Evolutionary conservation across 495 filamentous ascomycete genomes (phyloP), one percentile per base, ranked within the genome.

Genomic region (Penicillium simplicissimum): DNA sequence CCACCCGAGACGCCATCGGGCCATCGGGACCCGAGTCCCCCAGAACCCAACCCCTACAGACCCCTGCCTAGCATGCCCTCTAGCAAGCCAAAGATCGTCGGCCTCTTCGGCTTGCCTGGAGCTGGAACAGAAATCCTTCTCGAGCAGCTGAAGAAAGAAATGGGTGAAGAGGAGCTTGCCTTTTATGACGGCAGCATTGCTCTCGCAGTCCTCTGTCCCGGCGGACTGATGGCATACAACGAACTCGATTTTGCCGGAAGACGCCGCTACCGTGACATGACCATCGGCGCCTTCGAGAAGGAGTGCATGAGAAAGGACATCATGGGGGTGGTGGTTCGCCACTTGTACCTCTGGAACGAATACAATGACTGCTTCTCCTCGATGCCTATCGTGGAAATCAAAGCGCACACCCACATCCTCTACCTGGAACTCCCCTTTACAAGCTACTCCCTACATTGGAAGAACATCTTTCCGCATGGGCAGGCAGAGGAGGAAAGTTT

Each of bases 401-500:
- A 80, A 0, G 71, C 65, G 0, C 89, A 78, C 65, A 86, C 85
- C 0, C 86, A 90, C 63, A 84, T 90, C 19, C 45, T 90, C 7
- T 88, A 90, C 66, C 64, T 90, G 56, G 70, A 87, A 49, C 57
- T 76, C n/a, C 60, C 72, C 10, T 59, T 75, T 0, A 69, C 7
- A 1, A 1, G 10, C 17, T 45, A 21, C 21, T 23, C 42, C 9
- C 17, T 11, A 21, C 4, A 45, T 21, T 19, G n/a, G 42, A 11
- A 4, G 4, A 11, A 11, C 1, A 11, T 23, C 21, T 15, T 21
- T 19, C n/a, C 19, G 21, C 1, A 23, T 45, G 42, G 11, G 17
- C 17, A 21, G 9, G 42, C 7, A 19, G 2, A 23, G 42, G 2
- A 23, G 9, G 42, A 17, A 23, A 23, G 1, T 21, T 4, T 45